Evolutionary conservation across 768 basidiomycete species (phyloP), one percentile per base, ranked within the genome.

Genomic region (Rhodotorula taiwanensis): DNA sequence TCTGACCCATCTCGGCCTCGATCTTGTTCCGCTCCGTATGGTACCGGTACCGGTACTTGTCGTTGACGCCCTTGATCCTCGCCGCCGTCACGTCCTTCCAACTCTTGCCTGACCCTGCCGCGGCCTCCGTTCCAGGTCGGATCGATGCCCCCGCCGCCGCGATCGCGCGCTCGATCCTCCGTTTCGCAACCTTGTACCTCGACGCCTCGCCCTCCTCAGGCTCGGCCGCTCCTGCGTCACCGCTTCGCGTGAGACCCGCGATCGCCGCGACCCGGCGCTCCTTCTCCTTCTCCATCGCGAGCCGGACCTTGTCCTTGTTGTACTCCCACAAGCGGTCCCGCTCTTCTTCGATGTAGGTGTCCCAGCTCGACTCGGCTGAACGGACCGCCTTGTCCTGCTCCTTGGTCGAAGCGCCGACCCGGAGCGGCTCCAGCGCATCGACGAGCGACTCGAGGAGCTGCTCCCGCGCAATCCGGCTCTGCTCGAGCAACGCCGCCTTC

Each of bases 1-100:
- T 42, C 60, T 56, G 42, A 16, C 63, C 67, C 39, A 62, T 61
- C 28, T 63, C 66, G 36, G 55, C 48, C 48, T 70, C 71, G 21
- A 54, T 55, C 57, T 54, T 53, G 55, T 62, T 66, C 43, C 69
- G 47, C 52, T 52, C 63, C n/a, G 58, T 52, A 23, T 63, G 43
- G 56, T 69, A 69, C 57, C 34, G 64, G 41, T 58, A 48, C 27
- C 60, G 41, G 52, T 69, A 58, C n/a, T 27, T 51, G 30, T 61
- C 63, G 31, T n/a, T 48, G 21, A 69, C 63, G 30, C 63, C 63
- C 50, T 62, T 55, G 45, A 69, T 64, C 36, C 50, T 36, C 39
- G 52, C 58, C 14, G 49, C 60, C 28, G 55, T 48, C 3, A 65
- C 50, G 43, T 64, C 56, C 43, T 54, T 59, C 63, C 63, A 59